Percentiles rank a stretch among this genome's conserved stretches.
These are phyloP conservation scores for Trichoderma gamsii DNA, from an alignment of 495 filamentous ascomycete species.

Conservation along the genomic window DNA sequence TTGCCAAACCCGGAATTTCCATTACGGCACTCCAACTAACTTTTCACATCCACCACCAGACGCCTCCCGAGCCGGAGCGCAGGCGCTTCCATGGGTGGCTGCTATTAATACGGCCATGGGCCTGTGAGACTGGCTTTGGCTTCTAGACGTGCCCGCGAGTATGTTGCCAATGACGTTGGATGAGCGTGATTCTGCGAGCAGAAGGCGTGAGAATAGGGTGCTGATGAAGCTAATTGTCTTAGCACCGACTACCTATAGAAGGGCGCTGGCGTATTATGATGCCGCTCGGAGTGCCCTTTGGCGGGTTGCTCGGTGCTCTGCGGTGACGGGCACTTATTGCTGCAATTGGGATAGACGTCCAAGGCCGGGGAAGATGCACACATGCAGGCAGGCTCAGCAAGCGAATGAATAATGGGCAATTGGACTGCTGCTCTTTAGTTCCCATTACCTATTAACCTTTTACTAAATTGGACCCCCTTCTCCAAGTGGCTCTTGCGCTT, in stretches of 20 bases:
- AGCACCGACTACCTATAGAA: too few relatives aligned
- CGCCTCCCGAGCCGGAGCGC: neutral
- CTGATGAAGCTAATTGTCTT: slow-evolving; percentile 1
- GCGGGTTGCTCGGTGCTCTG: neutral
- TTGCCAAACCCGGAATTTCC: neutral
- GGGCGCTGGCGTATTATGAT: neutral
- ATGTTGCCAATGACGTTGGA: neutral
- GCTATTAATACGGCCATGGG: too few relatives aligned
- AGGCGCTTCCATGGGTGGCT: neutral
- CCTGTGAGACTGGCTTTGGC: too few relatives aligned
- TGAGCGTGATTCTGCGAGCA: neutral
- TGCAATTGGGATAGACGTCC: too few relatives aligned
- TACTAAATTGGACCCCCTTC: neutral
- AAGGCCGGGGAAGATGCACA: too few relatives aligned
- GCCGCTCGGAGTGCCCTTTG: neutral
- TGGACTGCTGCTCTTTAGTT: neutral
- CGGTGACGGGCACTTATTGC: neutral
- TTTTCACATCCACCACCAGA: neutral
- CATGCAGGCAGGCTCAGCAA: too few relatives aligned
- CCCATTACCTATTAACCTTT: neutral
- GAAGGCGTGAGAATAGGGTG: neutral
- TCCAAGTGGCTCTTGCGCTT: slow-evolving; percentile 6
- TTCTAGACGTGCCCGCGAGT: too few relatives aligned
- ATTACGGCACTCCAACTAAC: slow-evolving; percentile 13
- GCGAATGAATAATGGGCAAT: neutral